Percentiles rank a stretch among this genome's conserved stretches.
Evolutionary conservation across 176 grass and related monocot genomes (phyloP).

Genomic region (Saccharum officinarum): DNA sequence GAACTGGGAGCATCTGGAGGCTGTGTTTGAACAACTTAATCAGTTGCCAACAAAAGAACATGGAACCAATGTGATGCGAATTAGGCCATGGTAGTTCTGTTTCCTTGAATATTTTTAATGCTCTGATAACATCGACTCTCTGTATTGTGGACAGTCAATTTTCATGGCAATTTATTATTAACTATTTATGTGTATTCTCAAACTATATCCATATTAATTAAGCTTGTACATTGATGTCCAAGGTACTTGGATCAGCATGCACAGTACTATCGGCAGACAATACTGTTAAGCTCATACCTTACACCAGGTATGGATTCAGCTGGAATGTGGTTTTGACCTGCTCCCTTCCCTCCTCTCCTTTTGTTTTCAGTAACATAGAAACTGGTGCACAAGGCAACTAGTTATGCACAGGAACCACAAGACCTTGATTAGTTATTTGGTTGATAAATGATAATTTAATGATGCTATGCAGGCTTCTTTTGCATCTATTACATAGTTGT

Average conservation of each 20-base stretch:
- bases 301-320: constrained; percentile 71
- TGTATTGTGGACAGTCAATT: neutral
- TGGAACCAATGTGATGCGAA: constrained; percentile 92
- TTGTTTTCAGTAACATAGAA: neutral
- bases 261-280: constrained; percentile 84
- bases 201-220: constrained; percentile 31
- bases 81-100: constrained; percentile 78
- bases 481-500: neutral
- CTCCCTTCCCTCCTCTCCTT: neutral
- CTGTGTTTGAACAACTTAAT: constrained; percentile 86
- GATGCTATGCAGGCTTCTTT: neutral
- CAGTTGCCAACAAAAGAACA: constrained; percentile 78
- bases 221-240: constrained; percentile 34
- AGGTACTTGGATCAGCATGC: constrained; percentile 91
- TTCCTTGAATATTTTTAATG: constrained; percentile 32
- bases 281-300: constrained; percentile 75
- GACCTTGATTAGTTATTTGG: neutral
- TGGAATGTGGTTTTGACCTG: neutral
- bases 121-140: neutral
- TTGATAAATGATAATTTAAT: neutral
- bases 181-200: constrained; percentile 6
- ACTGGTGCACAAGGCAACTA: neutral
- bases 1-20: constrained; percentile 86
- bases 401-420: neutral
- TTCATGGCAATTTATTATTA: constrained; percentile 26